Evolutionary conservation across 2,329 filamentous ascomycete genomes (phyloP), one percentile per base, ranked within the genome.

Genomic region (Pyrenophora teres): DNA sequence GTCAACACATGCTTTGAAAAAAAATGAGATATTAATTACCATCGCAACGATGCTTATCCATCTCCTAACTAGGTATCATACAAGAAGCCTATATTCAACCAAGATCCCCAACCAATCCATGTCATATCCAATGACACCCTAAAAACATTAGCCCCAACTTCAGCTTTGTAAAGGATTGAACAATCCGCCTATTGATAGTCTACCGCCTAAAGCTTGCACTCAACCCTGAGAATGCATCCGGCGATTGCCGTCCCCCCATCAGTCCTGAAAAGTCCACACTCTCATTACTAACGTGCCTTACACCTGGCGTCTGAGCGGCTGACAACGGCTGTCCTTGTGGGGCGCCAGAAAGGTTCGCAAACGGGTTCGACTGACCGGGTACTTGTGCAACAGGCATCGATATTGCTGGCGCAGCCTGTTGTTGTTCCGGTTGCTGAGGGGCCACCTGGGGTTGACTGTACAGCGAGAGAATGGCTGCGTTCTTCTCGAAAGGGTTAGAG

Each of bases 151-250:
- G 21, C 30, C 38, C 35, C 25, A 42, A 39, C 16, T 38, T 32
- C 23, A 15, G 13, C 21, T 16, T 15, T 23, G 12, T 16, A 25
- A 31, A 12, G 18, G 30, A 3, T 19, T 21, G 4, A 18, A 1
- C n/a, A 9, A 18, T 39, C 12, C 21, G 5, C 3, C 9, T 23
- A 23, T 15, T 12, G 16, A 36, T 12, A 12, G 5, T 21, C 38
- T 63, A 73, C 39, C 69, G 59, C 50, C 70, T 57, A 49, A 70
- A 79, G 51, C 75, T 73, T 39, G 87, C 84, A 64, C 87, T 90
- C 57, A 92, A 76, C 43, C 87, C 89, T 2, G 88, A 85, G 79
- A 92, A 92, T 12, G 89, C 89, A 72, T 92, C 89, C 3, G 89
- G 89, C 63, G 88, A 91, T 67, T 92, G 88, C 36, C 89, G 78